Percentiles rank a stretch among this genome's conserved stretches.
These are phyloP conservation scores for Fomitopsis pulvina DNA, from an alignment of 768 basidiomycete genomes.

Conservation along the genomic window DNA sequence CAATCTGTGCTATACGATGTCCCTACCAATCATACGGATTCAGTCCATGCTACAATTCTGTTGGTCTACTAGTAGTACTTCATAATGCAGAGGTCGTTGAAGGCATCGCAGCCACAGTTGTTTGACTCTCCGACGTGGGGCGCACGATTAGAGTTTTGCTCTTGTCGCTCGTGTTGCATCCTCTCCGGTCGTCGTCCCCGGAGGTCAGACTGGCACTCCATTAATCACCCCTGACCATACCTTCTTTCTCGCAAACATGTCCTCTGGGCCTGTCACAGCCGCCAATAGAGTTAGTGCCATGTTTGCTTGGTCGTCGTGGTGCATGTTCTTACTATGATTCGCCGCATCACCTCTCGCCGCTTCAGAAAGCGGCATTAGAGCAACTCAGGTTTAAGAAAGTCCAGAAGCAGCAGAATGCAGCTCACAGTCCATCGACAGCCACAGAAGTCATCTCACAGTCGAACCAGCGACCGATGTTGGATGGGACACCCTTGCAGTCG, in stretches of 20 bases:
- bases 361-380: constrained; percentile 37
- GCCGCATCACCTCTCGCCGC: constrained; percentile 8
- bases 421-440: constrained; percentile 13
- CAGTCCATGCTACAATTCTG: background rate
- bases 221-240: constrained; percentile 1
- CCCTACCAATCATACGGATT: background rate
- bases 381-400: constrained; percentile 42
- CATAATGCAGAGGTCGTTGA: constrained; percentile 3
- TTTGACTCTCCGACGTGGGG: constrained; percentile 27
- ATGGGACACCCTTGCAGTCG: constrained; percentile 54
- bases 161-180: constrained; percentile 14
- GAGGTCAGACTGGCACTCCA: constrained; percentile 3
- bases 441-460: constrained; percentile 18
- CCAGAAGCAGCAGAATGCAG: constrained; percentile 23
- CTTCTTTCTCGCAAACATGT: constrained; percentile 28
- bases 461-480: constrained; percentile 13
- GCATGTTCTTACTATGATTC: constrained; percentile 16
- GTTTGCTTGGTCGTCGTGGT: constrained; percentile 8
- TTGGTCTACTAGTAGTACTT: background rate
- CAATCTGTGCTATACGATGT: no score
- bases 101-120: constrained; percentile 21
- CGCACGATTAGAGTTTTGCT: constrained; percentile 12
- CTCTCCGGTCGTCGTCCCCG: constrained; percentile 9
- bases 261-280: constrained; percentile 38
- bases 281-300: constrained; percentile 43